A percentile compares a stretch with the other conserved stretches of the same genome.
These are phyloP conservation scores for Lepiota venenata DNA, from an alignment of 768 basidiomycete species.

Conservation along the genomic window DNA sequence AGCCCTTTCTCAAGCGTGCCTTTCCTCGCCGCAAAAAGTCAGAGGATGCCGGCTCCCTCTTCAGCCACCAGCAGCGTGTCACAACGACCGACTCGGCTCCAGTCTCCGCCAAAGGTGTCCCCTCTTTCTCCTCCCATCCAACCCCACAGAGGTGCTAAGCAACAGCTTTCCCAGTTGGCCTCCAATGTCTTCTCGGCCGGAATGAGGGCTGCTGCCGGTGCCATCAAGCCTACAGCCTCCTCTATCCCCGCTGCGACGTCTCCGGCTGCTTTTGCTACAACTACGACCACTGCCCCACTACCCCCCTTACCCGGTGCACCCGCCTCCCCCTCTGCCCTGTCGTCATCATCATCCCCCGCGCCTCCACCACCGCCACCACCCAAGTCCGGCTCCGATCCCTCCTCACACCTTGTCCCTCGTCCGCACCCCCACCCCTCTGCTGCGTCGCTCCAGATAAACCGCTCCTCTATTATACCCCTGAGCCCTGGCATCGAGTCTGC, in stretches of 20 bases:
- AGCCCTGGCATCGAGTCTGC: constrained; percentile 59
- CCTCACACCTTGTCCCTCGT: constrained; percentile 18
- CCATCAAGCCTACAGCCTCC: constrained; percentile 12
- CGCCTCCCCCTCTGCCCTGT: constrained; percentile 20
- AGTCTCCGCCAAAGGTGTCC: constrained; percentile 7
- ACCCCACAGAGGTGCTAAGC: constrained; percentile 19
- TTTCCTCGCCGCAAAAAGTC: constrained; percentile 60
- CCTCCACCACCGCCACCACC: constrained; percentile 19
- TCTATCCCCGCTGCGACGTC: neutral
- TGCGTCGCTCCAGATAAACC: constrained; percentile 24
- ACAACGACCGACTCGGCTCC: constrained; percentile 21
- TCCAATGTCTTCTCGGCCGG: neutral
- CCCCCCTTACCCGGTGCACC: constrained; percentile 11
- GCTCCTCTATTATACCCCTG: constrained; percentile 50
- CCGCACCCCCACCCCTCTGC: constrained; percentile 3
- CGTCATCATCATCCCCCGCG: constrained; percentile 32
- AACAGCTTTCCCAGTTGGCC: constrained; percentile 38
- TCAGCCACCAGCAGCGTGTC: constrained; percentile 15
- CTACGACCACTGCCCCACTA: constrained; percentile 14
- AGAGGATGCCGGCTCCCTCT: constrained; percentile 37
- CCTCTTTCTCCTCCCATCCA: constrained; percentile 5
- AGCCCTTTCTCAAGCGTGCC: constrained; percentile 46
- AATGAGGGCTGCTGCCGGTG: constrained; percentile 37
- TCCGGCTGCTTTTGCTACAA: too few relatives aligned
- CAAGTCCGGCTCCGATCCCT: constrained; percentile 23